Evolutionary conservation across 2,329 filamentous ascomycete genomes (phyloP).

Genomic region (Ceratocystis alfenasii): DNA sequence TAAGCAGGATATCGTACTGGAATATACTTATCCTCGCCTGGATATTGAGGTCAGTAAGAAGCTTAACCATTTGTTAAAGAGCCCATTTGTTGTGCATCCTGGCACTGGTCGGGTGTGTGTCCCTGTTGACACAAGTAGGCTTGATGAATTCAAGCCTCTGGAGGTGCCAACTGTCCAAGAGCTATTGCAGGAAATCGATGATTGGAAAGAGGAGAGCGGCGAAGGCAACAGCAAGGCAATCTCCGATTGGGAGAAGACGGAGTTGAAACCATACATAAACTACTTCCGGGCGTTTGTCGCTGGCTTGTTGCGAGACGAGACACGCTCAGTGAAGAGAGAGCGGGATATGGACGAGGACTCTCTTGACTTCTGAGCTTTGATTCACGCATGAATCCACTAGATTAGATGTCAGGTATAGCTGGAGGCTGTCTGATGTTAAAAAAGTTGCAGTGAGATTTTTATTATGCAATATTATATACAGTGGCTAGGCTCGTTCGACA

Average conservation of each 20-base stretch:
- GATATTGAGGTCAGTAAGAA: constrained; percentile 98
- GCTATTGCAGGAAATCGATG: constrained; percentile 74
- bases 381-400: not conserved
- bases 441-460: not conserved
- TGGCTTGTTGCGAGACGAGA: constrained; percentile 65
- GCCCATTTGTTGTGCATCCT: constrained; percentile 90
- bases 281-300: constrained; percentile 75
- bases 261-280: constrained; percentile 83
- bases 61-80: constrained; percentile 94
- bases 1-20: constrained; percentile 90
- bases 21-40: constrained; percentile 94
- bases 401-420: not conserved
- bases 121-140: constrained; percentile 64
- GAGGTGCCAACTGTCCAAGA: constrained; percentile 78
- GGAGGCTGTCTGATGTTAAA: not conserved
- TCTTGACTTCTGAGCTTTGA: constrained; percentile 39
- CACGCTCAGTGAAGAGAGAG: constrained; percentile 43
- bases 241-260: constrained; percentile 94
- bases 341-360: constrained; percentile 36
- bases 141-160: constrained; percentile 79
- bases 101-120: constrained; percentile 91
- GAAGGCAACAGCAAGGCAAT: constrained; percentile 32
- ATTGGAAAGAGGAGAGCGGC: constrained; percentile 46
- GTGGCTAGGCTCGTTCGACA: constrained; percentile 2
- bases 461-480: not conserved